Conservation (phyloP, 768 basidiomycete species). For the Holtermannia corniformis region DNA sequence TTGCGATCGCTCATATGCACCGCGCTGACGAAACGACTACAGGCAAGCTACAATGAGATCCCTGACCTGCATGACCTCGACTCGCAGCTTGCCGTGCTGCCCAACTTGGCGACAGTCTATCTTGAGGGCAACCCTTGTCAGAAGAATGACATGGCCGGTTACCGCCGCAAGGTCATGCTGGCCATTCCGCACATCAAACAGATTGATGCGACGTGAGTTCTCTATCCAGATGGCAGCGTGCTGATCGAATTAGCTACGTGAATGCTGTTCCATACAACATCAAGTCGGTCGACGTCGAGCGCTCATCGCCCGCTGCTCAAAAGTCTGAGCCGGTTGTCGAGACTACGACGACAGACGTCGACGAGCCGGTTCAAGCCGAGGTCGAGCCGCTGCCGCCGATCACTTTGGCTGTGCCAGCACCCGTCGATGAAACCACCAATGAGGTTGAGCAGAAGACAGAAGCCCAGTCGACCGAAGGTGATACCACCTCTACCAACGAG, state of each 20-base stretch:
- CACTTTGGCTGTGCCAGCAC: no score
- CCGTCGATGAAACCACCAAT: no score
- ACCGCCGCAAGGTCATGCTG: conserved; percentile 80
- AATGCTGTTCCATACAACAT: not conserved
- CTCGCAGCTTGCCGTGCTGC: conserved; percentile 53
- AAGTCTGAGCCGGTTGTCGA: not conserved
- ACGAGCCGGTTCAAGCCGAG: not conserved
- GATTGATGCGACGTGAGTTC: conserved; percentile 86
- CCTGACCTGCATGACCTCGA: conserved; percentile 60
- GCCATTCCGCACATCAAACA: conserved; percentile 81
- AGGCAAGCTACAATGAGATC: conserved; percentile 86
- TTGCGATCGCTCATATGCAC: not conserved
- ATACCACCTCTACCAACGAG: no score
- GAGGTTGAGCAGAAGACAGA: no score
- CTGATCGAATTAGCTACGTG: not conserved
- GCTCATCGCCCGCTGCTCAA: not conserved
- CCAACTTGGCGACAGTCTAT: conserved; percentile 74
- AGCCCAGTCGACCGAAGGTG: no score
- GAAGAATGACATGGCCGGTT: conserved; percentile 59
- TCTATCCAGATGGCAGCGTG: not conserved
- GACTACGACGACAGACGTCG: not conserved
- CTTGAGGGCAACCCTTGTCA: conserved; percentile 94
- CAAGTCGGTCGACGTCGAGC: not conserved
- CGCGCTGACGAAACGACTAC: conserved; percentile 1
- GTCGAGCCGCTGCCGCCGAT: no score